phyloP scores from a whole-genome alignment of 1,284 basidiomycete genomes.

The Cryptococcus amylolentus region DNA sequence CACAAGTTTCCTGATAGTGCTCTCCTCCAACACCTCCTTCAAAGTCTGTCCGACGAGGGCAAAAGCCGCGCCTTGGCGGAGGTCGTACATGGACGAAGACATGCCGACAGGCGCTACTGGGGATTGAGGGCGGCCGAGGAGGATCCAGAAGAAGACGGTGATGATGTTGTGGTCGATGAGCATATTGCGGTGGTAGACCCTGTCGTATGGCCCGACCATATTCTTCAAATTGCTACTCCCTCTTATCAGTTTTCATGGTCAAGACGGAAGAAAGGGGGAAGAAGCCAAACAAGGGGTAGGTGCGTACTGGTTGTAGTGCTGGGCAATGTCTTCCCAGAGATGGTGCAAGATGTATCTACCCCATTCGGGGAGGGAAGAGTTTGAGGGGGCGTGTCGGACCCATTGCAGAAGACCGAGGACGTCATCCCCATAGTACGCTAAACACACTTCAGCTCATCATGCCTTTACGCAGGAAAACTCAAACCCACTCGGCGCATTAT shows the following conservation, averaged over 20 bases:
- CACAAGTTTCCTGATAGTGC: slow-evolving; percentile 6
- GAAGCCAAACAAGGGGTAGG: too few species aligned
- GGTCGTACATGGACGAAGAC: slow-evolving; percentile 13
- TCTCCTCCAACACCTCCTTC: slow-evolving; percentile 5
- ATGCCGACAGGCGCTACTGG: slow-evolving; percentile 15
- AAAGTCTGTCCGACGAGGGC: slow-evolving; percentile 18
- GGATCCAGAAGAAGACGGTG: slow-evolving; percentile 16
- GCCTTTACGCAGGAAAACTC: neutral
- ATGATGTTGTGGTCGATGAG: slow-evolving; percentile 16
- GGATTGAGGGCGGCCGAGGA: slow-evolving; percentile 10
- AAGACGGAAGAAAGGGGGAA: too few species aligned
- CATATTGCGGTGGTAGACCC: slow-evolving; percentile 19
- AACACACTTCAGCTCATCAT: neutral
- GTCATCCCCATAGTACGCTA: slow-evolving; percentile 16
- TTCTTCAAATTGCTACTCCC: slow-evolving; percentile 14
- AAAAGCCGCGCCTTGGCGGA: slow-evolving; percentile 14
- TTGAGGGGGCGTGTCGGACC: slow-evolving; percentile 14
- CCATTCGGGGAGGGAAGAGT: slow-evolving; percentile 6
- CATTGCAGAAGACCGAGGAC: slow-evolving; percentile 11
- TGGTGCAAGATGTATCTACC: slow-evolving; percentile 14
- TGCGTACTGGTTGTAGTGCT: slow-evolving; percentile 18
- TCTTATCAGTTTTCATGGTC: too few species aligned
- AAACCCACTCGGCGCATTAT: slow-evolving; percentile 17
- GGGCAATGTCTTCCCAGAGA: slow-evolving; percentile 16
- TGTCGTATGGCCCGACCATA: slow-evolving; percentile 19